These are phyloP conservation scores for Termitomyces sp. DNA, from an alignment of 768 basidiomycete species.

Conservation along the genomic window DNA sequence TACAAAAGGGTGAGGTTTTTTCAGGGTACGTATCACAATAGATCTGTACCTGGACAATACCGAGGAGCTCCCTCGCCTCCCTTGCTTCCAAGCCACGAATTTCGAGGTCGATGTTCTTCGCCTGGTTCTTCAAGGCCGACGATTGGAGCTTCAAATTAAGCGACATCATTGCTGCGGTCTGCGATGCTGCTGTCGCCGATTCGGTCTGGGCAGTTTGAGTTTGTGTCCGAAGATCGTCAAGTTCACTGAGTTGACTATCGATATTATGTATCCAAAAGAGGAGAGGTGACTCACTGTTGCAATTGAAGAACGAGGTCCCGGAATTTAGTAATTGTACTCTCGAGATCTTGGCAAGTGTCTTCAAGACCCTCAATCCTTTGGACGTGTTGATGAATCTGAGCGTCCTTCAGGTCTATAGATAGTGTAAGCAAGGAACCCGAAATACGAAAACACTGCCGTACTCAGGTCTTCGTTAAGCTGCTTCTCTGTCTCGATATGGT, in stretches of 20 bases:
- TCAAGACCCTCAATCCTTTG: conserved; percentile 68
- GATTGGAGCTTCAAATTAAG: conserved; percentile 94
- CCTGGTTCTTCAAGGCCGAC: conserved; percentile 86
- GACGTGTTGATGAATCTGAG: conserved; percentile 61
- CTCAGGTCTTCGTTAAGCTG: conserved; percentile 87
- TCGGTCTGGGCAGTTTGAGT: conserved; percentile 84
- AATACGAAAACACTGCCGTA: conserved; percentile 28
- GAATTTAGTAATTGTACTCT: conserved; percentile 88
- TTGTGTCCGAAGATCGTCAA: conserved; percentile 78
- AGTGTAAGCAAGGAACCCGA: not conserved
- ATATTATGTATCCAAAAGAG: not conserved
- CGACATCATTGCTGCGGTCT: conserved; percentile 92
- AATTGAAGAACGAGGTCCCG: conserved; percentile 84
- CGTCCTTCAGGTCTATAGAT: conserved; percentile 61
- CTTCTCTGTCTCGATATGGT: conserved; percentile 92
- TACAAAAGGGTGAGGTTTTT: conserved; percentile 23
- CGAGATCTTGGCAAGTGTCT: conserved; percentile 80
- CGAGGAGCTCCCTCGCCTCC: conserved; percentile 76
- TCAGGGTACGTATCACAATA: not conserved
- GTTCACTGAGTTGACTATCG: conserved; percentile 54
- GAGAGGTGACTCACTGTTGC: conserved; percentile 57
- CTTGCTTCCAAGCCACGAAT: conserved; percentile 79
- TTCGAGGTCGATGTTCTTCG: conserved; percentile 86
- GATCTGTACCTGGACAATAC: conserved; percentile 70
- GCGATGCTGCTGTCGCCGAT: conserved; percentile 78